These are phyloP conservation scores for Populus hybrid DNA, from an alignment of 441 rosid genomes.

Conservation along the genomic window DNA sequence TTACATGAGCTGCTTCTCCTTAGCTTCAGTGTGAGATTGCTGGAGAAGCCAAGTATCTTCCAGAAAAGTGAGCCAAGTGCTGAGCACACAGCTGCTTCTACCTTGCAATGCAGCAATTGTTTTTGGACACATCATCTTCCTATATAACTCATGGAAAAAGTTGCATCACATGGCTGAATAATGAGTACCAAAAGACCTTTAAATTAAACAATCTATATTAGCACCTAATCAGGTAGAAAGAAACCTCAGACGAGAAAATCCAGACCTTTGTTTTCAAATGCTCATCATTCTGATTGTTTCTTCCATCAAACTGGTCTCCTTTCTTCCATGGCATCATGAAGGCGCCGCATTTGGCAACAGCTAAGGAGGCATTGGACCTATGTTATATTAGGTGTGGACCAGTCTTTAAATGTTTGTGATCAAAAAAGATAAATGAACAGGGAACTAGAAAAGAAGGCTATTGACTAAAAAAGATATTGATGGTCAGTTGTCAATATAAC, in stretches of 20 bases:
- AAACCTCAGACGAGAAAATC: slow-evolving; percentile 16
- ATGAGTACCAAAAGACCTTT: slow-evolving; percentile 8
- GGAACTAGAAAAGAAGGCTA: too few relatives aligned
- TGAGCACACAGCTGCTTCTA: slow-evolving; percentile 77
- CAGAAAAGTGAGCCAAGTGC: slow-evolving; percentile 90
- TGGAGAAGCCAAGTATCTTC: slow-evolving; percentile 96
- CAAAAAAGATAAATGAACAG: slow-evolving; percentile 14
- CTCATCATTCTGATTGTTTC: slow-evolving; percentile 78
- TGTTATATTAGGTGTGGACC: slow-evolving; percentile 10
- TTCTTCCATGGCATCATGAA: slow-evolving; percentile 81
- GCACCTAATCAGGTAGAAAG: slow-evolving; percentile 1
- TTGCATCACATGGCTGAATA: slow-evolving; percentile 18
- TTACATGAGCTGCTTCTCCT: slow-evolving; percentile 79
- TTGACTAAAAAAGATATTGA: background rate
- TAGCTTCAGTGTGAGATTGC: slow-evolving; percentile 57
- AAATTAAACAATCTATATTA: background rate
- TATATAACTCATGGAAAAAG: slow-evolving; percentile 30
- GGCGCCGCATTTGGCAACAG: slow-evolving; percentile 90
- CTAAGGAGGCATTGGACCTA: slow-evolving; percentile 88
- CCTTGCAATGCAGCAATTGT: slow-evolving; percentile 72
- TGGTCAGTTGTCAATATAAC: background rate
- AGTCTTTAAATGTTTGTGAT: slow-evolving; percentile 19
- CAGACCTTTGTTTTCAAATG: slow-evolving; percentile 85
- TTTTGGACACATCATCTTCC: slow-evolving; percentile 90
- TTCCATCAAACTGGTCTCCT: slow-evolving; percentile 94